Percentiles rank a stretch among this genome's conserved stretches.
Conservation (phyloP, 164 flowering plant species). For the Aristolochia californica region DNA sequence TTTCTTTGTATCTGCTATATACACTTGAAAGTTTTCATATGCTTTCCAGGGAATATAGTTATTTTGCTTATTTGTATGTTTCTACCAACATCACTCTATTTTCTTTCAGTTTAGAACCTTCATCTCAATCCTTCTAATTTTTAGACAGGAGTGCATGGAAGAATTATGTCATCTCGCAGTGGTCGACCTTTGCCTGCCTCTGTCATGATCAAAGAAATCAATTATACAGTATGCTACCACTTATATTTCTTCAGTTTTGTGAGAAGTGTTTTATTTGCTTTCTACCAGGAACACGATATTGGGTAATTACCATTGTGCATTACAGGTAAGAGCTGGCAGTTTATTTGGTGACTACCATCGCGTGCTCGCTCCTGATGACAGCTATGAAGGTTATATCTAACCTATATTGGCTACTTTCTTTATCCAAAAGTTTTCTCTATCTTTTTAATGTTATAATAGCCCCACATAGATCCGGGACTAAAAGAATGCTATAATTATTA, state of each 20-base stretch:
- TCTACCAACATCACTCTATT: no score
- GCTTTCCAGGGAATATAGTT: no score
- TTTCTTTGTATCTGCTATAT: no score
- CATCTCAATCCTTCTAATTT: constrained; percentile 5
- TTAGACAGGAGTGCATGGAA: constrained; percentile 87
- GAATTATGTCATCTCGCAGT: constrained; percentile 54
- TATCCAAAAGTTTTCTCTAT: no score
- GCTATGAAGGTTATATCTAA: constrained; percentile 51
- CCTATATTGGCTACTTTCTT: no score
- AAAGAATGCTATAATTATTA: no score
- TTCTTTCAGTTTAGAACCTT: neutral
- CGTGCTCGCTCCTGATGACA: constrained; percentile 47
- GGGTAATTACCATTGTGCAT: neutral
- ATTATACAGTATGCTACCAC: constrained; percentile 47
- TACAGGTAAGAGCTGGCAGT: constrained; percentile 57
- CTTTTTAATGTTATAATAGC: no score
- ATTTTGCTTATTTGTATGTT: no score
- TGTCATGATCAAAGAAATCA: constrained; percentile 56
- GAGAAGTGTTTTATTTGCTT: neutral
- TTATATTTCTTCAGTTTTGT: neutral
- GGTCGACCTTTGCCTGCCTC: constrained; percentile 78
- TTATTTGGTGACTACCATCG: constrained; percentile 75
- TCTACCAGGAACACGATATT: neutral
- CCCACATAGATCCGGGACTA: no score
- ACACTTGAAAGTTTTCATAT: no score